Evolutionary conservation across 257 asterid genomes (phyloP).

Genomic region (Cruciata laevipes): DNA sequence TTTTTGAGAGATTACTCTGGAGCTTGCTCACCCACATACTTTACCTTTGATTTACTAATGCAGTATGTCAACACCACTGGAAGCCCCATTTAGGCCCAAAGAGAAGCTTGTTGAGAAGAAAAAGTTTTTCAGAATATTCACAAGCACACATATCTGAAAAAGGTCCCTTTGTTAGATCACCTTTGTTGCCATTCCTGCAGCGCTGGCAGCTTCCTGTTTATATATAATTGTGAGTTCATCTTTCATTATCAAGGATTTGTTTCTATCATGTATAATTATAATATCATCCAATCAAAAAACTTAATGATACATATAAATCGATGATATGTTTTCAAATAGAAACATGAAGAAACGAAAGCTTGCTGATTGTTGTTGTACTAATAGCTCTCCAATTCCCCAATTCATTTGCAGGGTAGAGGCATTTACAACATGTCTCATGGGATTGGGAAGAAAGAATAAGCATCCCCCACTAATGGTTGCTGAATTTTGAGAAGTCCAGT

Average conservation of each 20-base stretch:
- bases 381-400: not conserved
- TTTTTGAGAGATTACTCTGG: no score
- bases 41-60: constrained; percentile 9
- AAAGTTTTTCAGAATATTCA: constrained; percentile 52
- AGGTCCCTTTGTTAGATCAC: constrained; percentile 52
- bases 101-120: constrained; percentile 63
- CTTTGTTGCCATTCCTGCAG: constrained; percentile 64
- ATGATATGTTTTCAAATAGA: not conserved
- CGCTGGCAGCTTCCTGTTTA: constrained; percentile 44
- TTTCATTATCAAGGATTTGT: not conserved
- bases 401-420: constrained; percentile 52
- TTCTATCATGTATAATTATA: not conserved
- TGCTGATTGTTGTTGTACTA: not conserved
- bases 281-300: not conserved
- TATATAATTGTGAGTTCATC: constrained; percentile 54
- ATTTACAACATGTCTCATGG: constrained; percentile 80
- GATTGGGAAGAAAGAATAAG: constrained; percentile 75
- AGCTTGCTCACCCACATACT: not conserved
- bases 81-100: constrained; percentile 67
- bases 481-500: not conserved
- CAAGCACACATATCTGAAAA: constrained; percentile 57
- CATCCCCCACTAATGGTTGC: constrained; percentile 3
- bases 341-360: not conserved
- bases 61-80: constrained; percentile 57
- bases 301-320: not conserved